These are phyloP conservation scores for Talaromyces sp. DNA, from an alignment of 2,329 filamentous ascomycete species.

Conservation along the genomic window DNA sequence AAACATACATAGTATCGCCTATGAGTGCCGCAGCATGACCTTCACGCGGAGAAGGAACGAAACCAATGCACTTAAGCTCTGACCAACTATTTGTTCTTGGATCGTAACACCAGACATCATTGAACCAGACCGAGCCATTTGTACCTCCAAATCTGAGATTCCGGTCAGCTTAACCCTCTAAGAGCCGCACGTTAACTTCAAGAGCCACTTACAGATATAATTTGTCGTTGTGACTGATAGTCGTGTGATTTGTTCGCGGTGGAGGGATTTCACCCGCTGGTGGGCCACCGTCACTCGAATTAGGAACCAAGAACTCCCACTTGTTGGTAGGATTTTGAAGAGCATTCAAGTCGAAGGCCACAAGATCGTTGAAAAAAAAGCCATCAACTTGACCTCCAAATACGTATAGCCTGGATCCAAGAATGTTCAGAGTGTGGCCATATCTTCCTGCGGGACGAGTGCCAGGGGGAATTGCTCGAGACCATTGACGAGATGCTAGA, in stretches of 20 bases:
- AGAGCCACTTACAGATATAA: constrained; percentile 72
- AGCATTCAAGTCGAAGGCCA: constrained; percentile 93
- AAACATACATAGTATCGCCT: constrained; percentile 98
- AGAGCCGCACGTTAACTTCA: constrained; percentile 5
- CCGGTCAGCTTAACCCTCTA: background rate
- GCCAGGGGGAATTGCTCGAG: constrained; percentile 81
- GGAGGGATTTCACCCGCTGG: constrained; percentile 69
- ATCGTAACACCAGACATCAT: constrained; percentile 97
- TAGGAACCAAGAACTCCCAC: constrained; percentile 88
- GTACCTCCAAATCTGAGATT: constrained; percentile 82
- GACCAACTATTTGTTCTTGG: constrained; percentile 77
- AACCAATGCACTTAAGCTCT: constrained; percentile 92
- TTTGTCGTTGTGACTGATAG: constrained; percentile 88
- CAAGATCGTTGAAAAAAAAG: constrained; percentile 94
- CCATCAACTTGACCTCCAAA: constrained; percentile 98
- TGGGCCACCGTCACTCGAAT: constrained; percentile 57
- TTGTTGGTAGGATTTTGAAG: constrained; percentile 85
- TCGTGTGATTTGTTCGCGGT: constrained; percentile 88
- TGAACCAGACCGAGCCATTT: constrained; percentile 95
- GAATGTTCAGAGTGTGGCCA: constrained; percentile 91
- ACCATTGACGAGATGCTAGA: constrained; percentile 94
- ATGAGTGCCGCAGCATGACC: constrained; percentile 91
- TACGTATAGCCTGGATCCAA: constrained; percentile 94
- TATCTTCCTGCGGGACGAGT: constrained; percentile 85
- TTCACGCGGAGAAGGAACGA: constrained; percentile 89